Base-by-base conservation (phyloP, 805 yeast species). In the Saturnispora saitoi region DNA sequence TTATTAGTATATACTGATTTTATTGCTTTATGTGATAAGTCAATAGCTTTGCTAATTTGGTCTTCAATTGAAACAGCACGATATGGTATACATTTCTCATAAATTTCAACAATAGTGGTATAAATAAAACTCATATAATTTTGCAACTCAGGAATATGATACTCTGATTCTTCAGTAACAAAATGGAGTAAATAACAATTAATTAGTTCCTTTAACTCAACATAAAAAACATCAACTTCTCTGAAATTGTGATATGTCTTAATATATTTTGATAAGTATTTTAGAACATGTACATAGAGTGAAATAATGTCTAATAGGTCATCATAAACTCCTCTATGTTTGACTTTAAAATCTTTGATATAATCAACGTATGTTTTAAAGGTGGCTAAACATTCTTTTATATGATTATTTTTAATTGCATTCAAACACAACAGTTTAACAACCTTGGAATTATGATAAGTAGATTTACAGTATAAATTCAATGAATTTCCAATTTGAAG, bases 371-470 rank as follows among this genome's bases (percentile, higher is more conserved):
- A 72, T 17, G 75, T 75, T 24, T 63, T 65, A 51, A 72, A 71
- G 12, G 67, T 55, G 4, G 69, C 62, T 10, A 56, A 57, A 4
- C 58, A 49, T 41, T 65, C 65, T 1, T 58, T 54, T 0, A 32
- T 20, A 24, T 56, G 54, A 5, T 56, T 48, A 14, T 53, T 48
- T 2, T 51, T 47, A n/a, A 65, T 57, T 29, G 67, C 56, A 39
- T 59, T 15, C 42, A 59, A 5, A 61, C 66, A 51, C 66, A 66
- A 54, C 49, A 60, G 56, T 64, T 69, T 49, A 70, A 72, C 50
- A 62, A 58, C 52, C 56, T 66, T 38, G 63, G 59, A 38, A 69
- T 64, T 73, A 55, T 76, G 81, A 49, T 75, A 77, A 0, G 80
- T 73, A 43, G 65, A 69, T 14, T 63, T 57, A 45, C 74, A 62